Evolutionary conservation across 1,284 basidiomycete genomes (phyloP).

Genomic region (Calocybe gambosa): DNA sequence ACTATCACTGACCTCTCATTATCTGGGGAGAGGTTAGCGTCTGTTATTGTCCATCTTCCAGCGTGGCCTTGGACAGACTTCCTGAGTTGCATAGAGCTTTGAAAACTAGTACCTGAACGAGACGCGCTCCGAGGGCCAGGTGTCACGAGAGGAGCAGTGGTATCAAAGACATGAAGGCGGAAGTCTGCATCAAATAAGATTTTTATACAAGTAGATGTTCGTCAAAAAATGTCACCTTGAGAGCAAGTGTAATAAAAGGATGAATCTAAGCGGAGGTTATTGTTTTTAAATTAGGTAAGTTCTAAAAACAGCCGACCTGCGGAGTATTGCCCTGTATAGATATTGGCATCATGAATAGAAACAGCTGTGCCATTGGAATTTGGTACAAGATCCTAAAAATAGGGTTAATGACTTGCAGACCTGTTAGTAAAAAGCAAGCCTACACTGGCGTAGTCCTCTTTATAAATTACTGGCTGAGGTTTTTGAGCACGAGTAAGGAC

Average conservation of each 20-base stretch:
- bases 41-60: slow-evolving; percentile 89
- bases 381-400: slow-evolving; percentile 65
- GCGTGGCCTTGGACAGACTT: slow-evolving; percentile 75
- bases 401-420: slow-evolving; percentile 3
- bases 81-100: slow-evolving; percentile 68
- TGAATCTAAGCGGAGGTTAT: slow-evolving; percentile 44
- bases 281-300: neutral
- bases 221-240: slow-evolving; percentile 45
- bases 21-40: slow-evolving; percentile 88
- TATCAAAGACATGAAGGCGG: slow-evolving; percentile 84
- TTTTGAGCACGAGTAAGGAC: slow-evolving; percentile 37
- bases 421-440: slow-evolving; percentile 17
- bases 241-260: slow-evolving; percentile 80
- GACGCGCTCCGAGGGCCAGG: slow-evolving; percentile 14
- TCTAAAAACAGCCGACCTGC: slow-evolving; percentile 37
- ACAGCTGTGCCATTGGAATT: slow-evolving; percentile 87
- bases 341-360: slow-evolving; percentile 72
- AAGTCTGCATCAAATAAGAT: slow-evolving; percentile 52
- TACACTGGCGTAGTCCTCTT: slow-evolving; percentile 52
- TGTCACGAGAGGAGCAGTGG: slow-evolving; percentile 43
- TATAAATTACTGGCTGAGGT: slow-evolving; percentile 33
- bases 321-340: slow-evolving; percentile 93
- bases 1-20: slow-evolving; percentile 66
- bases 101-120: slow-evolving; percentile 34
- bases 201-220: neutral